Conservation (phyloP, 2,329 filamentous ascomycete genomes). For the Orbilia brochopaga region DNA sequence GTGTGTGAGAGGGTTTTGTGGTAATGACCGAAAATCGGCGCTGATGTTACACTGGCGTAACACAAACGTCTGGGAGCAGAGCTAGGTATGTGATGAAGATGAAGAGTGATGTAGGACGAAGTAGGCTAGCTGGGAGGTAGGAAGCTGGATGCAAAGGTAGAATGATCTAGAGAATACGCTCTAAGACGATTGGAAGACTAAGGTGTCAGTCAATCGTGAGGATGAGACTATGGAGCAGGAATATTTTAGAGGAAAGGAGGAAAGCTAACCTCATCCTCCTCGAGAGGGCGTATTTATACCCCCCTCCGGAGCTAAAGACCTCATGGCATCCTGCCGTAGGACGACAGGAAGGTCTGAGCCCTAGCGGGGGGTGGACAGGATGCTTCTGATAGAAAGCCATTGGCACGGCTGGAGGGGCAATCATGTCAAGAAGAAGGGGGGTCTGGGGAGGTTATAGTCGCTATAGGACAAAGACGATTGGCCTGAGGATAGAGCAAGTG, state of each 20-base stretch:
- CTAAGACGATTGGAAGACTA: constrained; percentile 9
- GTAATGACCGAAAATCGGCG: constrained; percentile 14
- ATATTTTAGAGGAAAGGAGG: constrained; percentile 47
- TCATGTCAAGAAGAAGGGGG: constrained; percentile 3
- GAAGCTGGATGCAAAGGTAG: constrained; percentile 8
- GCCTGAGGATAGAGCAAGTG: constrained; percentile 21
- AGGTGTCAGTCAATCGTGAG: constrained; percentile 24
- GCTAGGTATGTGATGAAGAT: constrained; percentile 6
- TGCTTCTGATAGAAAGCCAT: constrained; percentile 37
- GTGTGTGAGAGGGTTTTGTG: constrained; percentile 41
- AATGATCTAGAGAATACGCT: constrained; percentile 26
- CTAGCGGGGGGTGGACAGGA: constrained; percentile 34
- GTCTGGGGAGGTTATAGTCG: constrained; percentile 33
- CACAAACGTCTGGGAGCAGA: constrained; percentile 25
- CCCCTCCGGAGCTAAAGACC: constrained; percentile 14
- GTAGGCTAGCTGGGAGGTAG: constrained; percentile 25
- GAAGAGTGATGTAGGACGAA: background rate
- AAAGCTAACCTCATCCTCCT: constrained; percentile 35
- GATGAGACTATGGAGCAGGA: constrained; percentile 17
- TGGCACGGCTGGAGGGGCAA: constrained; percentile 13
- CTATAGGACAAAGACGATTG: constrained; percentile 39
- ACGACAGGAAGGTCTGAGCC: constrained; percentile 48
- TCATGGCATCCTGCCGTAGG: constrained; percentile 8
- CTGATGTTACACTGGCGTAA: constrained; percentile 38
- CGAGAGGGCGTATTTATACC: constrained; percentile 48